Evolutionary conservation across 108 stramenopile genomes (phyloP), one percentile per base, ranked within the genome.

Genomic region (Aurantiochytrium sp.): DNA sequence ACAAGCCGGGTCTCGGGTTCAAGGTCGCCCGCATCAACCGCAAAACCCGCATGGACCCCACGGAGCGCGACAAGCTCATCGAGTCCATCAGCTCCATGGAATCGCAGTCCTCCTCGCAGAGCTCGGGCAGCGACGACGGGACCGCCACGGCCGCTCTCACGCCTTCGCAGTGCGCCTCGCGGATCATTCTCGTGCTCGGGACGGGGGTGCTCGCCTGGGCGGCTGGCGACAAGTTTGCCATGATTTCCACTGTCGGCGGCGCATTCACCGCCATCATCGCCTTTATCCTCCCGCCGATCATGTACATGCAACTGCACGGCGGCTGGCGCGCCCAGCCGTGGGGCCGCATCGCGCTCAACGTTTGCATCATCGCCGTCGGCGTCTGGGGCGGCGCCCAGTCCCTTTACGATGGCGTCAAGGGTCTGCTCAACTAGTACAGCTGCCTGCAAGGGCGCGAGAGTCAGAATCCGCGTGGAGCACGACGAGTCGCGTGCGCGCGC

Each of bases 191-290:
- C 19, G 73, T 81, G 6, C n/a, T 41, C 24, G 73, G 19, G 12
- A 81, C 73, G 6, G 73, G 73, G 17, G 42, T 41, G 73, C 45
- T 81, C 24, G 73, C 73, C 32, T 81, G 45, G 39, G 15, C 24
- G n/a, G 39, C 45, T 1, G 73, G 73, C 6, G 30, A 48, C 45
- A 81, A 81, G 2, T 81, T 48, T 81, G 73, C 42, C 21, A 30
- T 48, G 42, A 81, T 81, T 48, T 81, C 73, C 73, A 81, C 73
- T 6, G 27, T 81, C 12, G 73, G 73, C 17, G 73, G 73, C 12
- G 73, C 42, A 48, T 81, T 81, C 45, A 81, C 45, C 17, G 73
- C 73, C 39, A 12, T 81, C 30, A 41, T 81, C 1, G 73, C 73
- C 73, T 81, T 81, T 24, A 48, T 81, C 45, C 24, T 81, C 19